Evolutionary conservation across 306 rosid genomes (phyloP).

Genomic region (Macrotyloma uniflorum): DNA sequence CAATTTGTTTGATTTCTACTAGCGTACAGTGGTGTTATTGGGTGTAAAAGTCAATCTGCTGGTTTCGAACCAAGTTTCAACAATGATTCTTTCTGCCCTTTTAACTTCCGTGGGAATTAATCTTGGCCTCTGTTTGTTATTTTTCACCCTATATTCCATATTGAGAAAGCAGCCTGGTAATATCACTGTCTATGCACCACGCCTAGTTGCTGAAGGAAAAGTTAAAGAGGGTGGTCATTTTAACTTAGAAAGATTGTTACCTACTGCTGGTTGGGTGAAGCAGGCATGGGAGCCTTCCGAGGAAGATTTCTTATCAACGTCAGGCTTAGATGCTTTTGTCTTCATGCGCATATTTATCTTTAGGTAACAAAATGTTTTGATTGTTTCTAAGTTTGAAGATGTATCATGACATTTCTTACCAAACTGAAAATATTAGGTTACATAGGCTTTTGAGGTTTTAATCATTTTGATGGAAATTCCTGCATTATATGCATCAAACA

Average conservation of each 20-base stretch:
- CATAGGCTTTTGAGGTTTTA: background rate
- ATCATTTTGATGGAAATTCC: conserved; percentile 12
- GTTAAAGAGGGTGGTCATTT: conserved; percentile 46
- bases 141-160: conserved; percentile 74
- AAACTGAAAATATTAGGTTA: background rate
- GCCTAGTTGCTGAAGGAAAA: conserved; percentile 56
- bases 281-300: conserved; percentile 79
- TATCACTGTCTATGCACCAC: conserved; percentile 66
- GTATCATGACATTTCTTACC: background rate
- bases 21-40: conserved; percentile 25
- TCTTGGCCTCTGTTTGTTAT: conserved; percentile 72
- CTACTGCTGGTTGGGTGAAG: conserved; percentile 80
- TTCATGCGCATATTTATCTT: conserved; percentile 77
- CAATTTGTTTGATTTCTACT: conserved; percentile 25
- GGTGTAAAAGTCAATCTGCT: conserved; percentile 30
- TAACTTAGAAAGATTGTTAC: conserved; percentile 73
- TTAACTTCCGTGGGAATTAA: conserved; percentile 86
- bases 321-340: conserved; percentile 80
- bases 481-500: background rate
- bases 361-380: conserved; percentile 52
- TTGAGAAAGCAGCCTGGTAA: conserved; percentile 76
- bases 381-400: conserved; percentile 25
- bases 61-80: conserved; percentile 37
- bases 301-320: conserved; percentile 57
- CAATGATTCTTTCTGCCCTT: conserved; percentile 78